A percentile compares a stretch with the other conserved stretches of the same genome.
Conservation (phyloP, 192 early-diverging fungal species). For the Coemansia sp. region DNA sequence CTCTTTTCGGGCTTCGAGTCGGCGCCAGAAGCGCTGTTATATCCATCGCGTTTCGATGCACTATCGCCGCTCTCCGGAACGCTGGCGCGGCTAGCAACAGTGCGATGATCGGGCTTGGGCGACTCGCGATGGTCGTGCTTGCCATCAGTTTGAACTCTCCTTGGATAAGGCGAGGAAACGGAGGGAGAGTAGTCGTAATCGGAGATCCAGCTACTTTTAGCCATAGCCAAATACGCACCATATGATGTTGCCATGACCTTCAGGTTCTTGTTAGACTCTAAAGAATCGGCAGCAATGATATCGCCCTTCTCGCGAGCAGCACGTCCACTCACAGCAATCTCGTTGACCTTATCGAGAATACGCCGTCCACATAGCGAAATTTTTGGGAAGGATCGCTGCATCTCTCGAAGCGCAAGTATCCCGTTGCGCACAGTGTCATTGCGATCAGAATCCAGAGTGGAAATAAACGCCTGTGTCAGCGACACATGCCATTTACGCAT, state of each 20-base stretch:
- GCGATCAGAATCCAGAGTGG: conserved; percentile 24
- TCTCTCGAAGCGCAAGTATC: conserved; percentile 42
- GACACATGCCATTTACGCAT: conserved; percentile 52
- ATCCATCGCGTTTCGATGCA: conserved; percentile 6
- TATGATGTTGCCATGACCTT: conserved; percentile 51
- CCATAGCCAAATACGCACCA: conserved; percentile 27
- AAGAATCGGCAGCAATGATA: background rate
- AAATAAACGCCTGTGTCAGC: conserved; percentile 38
- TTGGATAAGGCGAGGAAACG: conserved; percentile 15
- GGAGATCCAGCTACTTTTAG: conserved; percentile 41
- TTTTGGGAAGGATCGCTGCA: conserved; percentile 41
- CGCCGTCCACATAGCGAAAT: conserved; percentile 37
- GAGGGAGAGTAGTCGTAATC: conserved; percentile 38
- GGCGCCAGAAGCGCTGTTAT: conserved; percentile 3
- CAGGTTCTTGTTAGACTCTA: conserved; percentile 40
- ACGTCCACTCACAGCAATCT: conserved; percentile 19
- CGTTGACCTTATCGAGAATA: conserved; percentile 40
- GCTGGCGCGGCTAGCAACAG: conserved; percentile 1
- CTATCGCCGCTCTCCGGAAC: background rate
- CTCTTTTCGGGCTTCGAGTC: conserved; percentile 10
- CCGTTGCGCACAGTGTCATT: conserved; percentile 52
- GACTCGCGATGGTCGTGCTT: conserved; percentile 13
- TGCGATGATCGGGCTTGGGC: background rate
- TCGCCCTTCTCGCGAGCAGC: background rate
- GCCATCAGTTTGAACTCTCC: conserved; percentile 7